Percentiles rank a stretch among this genome's conserved stretches.
These are phyloP conservation scores for Gnomoniopsis sp. DNA, from an alignment of 2,329 filamentous ascomycete species.

Conservation along the genomic window DNA sequence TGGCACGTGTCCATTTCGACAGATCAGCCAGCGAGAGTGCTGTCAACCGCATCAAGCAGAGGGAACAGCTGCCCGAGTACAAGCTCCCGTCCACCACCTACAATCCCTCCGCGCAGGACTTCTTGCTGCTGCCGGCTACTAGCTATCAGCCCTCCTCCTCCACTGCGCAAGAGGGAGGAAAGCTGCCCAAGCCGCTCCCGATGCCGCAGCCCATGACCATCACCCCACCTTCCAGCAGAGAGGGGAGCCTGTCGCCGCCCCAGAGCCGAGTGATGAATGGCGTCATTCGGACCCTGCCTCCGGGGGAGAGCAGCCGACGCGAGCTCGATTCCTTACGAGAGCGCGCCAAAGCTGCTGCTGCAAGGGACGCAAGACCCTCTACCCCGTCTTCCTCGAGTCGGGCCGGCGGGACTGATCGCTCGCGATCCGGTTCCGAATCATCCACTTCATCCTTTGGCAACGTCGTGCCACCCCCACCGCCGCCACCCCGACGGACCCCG, in stretches of 20 bases:
- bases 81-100: slow-evolving; percentile 7
- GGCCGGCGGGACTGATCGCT: slow-evolving; percentile 7
- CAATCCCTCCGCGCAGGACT: background rate
- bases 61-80: slow-evolving; percentile 3
- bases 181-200: slow-evolving; percentile 10
- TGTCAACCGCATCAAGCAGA: slow-evolving; percentile 4
- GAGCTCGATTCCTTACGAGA: slow-evolving; percentile 17
- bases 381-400: slow-evolving; percentile 2
- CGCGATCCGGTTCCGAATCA: slow-evolving; percentile 13
- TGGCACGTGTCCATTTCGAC: slow-evolving; percentile 5
- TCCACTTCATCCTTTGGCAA: slow-evolving; percentile 11
- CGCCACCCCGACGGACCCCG: background rate
- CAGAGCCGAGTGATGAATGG: slow-evolving; percentile 15
- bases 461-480: background rate
- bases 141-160: slow-evolving; percentile 13
- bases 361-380: background rate
- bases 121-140: slow-evolving; percentile 2
- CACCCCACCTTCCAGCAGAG: slow-evolving; percentile 15
- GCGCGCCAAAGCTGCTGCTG: slow-evolving; percentile 8
- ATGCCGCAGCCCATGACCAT: slow-evolving; percentile 14
- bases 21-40: slow-evolving; percentile 13
- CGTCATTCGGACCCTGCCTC: slow-evolving; percentile 13
- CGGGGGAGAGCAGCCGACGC: slow-evolving; percentile 15
- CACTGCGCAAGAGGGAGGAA: background rate
- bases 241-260: slow-evolving; percentile 13